Evolutionary conservation across 177 flowering plant genomes (phyloP).

Genomic region (Vitis hybrid): DNA sequence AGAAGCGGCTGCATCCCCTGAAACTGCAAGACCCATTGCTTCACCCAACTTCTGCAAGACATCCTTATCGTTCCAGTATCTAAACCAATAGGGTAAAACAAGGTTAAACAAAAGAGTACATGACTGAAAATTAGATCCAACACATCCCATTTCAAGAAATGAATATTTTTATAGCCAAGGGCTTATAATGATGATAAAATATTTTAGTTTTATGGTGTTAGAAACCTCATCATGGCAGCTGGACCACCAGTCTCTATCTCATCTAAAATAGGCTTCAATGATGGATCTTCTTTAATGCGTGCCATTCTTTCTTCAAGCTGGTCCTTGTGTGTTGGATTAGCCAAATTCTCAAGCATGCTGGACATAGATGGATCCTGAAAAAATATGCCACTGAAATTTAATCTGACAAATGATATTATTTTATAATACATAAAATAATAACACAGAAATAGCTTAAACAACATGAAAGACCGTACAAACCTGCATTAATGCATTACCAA

Average conservation of each 20-base stretch:
- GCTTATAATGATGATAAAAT: background rate
- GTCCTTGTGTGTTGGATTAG: constrained; percentile 65
- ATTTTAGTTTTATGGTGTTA: background rate
- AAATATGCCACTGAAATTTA: constrained; percentile 3
- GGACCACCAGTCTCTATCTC: constrained; percentile 95
- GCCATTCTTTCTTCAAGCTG: constrained; percentile 87
- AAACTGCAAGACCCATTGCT: constrained; percentile 84
- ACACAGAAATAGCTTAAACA: background rate
- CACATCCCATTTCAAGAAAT: no score
- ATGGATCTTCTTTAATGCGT: constrained; percentile 79
- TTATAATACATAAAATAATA: background rate
- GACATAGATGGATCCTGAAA: constrained; percentile 93
- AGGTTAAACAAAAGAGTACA: no score
- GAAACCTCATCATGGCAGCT: constrained; percentile 94
- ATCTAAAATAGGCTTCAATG: constrained; percentile 80
- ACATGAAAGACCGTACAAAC: constrained; percentile 29
- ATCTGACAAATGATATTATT: background rate
- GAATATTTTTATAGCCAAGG: background rate
- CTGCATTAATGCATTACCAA: constrained; percentile 92
- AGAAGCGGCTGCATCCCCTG: constrained; percentile 64
- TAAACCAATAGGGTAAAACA: constrained; percentile 16
- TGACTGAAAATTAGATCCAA: no score
- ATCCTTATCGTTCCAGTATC: constrained; percentile 98
- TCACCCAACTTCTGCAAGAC: constrained; percentile 85
- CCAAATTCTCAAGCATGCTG: constrained; percentile 65